A percentile compares a stretch with the other conserved stretches of the same genome.
Conservation (phyloP, 441 rosid species). For the Populus hybrid region DNA sequence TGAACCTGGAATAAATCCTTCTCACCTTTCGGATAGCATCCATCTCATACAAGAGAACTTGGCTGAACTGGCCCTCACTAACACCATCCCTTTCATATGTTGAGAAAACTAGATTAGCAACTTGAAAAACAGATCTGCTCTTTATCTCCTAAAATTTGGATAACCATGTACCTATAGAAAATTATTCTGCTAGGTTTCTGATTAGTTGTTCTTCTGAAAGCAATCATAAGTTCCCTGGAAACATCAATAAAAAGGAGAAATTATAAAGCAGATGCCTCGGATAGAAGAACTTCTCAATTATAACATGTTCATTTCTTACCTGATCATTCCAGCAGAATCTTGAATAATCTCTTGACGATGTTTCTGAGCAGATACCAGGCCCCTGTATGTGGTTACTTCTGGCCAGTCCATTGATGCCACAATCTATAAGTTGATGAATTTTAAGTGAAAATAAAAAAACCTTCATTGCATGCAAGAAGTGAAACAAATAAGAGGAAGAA, state of each 20-base stretch:
- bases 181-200: not conserved
- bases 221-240: not conserved
- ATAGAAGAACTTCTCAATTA: not conserved
- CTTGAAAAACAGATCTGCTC: not conserved
- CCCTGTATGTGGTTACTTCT: not conserved
- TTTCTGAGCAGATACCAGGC: not conserved
- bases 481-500: not conserved
- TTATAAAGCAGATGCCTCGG: not conserved
- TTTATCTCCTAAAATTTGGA: not conserved
- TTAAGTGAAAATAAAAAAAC: not conserved
- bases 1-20: not conserved
- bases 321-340: not conserved
- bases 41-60: not conserved
- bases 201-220: not conserved
- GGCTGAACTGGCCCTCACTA: not conserved
- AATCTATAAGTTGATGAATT: not conserved
- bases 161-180: not conserved
- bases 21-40: not conserved
- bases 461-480: too few species aligned
- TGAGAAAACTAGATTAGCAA: not conserved
- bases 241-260: not conserved
- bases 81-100: not conserved
- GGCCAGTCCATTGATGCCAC: constrained; percentile 7
- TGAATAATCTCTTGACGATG: constrained; percentile 1
- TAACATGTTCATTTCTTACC: not conserved